phyloP scores from a whole-genome alignment of 495 filamentous ascomycete genomes.

The Acidiella bohemica region DNA sequence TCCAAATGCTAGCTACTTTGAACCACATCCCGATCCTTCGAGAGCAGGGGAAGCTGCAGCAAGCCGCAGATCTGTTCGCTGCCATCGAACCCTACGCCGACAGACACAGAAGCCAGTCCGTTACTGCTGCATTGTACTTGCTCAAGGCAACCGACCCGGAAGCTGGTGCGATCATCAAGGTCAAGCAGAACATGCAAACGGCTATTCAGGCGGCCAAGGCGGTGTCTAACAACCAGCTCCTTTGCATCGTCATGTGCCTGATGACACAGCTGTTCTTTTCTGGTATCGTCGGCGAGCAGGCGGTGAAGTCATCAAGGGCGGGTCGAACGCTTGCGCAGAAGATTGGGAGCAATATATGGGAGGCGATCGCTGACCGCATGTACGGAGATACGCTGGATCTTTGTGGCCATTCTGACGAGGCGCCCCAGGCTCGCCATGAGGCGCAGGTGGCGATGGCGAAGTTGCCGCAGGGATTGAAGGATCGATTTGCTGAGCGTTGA shows the following conservation, averaged over 20 bases:
- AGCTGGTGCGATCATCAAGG: constrained; percentile 43
- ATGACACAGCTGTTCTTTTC: constrained; percentile 80
- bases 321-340: constrained; percentile 60
- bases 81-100: constrained; percentile 54
- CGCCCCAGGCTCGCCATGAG: constrained; percentile 3
- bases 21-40: constrained; percentile 77
- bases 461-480: background rate
- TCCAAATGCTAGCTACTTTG: constrained; percentile 63
- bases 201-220: constrained; percentile 45
- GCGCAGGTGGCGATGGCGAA: background rate
- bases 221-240: constrained; percentile 53
- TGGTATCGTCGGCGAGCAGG: constrained; percentile 75
- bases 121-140: constrained; percentile 66
- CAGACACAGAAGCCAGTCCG: constrained; percentile 54
- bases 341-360: constrained; percentile 69
- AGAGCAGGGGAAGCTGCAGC: constrained; percentile 39
- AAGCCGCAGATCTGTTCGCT: constrained; percentile 41
- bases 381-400: constrained; percentile 59
- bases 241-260: constrained; percentile 67
- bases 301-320: constrained; percentile 72
- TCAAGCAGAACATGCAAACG: constrained; percentile 62
- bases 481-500: background rate
- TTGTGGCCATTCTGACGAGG: constrained; percentile 51
- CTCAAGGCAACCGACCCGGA: constrained; percentile 53
- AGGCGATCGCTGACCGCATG: constrained; percentile 69